Conservation (phyloP, 257 asterid species). For the Vinca minor region DNA sequence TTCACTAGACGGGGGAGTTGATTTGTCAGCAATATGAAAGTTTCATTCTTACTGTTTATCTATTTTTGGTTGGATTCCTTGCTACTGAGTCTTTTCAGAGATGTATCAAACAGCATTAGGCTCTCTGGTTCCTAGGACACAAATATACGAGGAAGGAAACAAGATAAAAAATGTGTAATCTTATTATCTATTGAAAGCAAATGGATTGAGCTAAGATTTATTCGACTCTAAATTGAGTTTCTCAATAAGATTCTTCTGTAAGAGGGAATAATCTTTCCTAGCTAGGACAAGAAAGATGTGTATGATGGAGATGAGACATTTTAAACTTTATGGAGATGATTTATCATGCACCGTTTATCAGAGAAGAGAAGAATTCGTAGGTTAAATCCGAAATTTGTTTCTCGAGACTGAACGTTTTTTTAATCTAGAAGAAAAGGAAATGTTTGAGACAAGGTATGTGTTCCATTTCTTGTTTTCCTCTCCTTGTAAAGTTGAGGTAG, state of each 20-base stretch:
- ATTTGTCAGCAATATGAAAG: background rate
- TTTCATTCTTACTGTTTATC: background rate
- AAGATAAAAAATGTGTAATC: background rate
- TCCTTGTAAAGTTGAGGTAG: background rate
- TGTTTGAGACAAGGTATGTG: background rate
- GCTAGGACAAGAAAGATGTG: background rate
- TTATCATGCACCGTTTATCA: background rate
- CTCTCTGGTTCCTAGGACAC: background rate
- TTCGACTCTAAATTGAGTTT: background rate
- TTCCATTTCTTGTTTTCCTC: background rate
- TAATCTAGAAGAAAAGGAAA: background rate
- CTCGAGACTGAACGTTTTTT: background rate
- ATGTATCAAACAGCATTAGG: background rate
- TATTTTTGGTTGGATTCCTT: background rate
- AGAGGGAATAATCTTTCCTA: background rate
- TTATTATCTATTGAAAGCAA: background rate
- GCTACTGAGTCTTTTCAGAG: background rate
- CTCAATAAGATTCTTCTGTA: background rate
- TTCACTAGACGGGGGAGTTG: background rate
- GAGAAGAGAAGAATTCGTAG: background rate
- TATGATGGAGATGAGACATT: background rate
- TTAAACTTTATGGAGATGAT: background rate
- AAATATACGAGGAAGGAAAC: background rate
- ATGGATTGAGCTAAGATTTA: background rate
- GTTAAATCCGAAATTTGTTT: background rate